Base-by-base conservation (phyloP, 345 rosid species). In the Viola odorata region DNA sequence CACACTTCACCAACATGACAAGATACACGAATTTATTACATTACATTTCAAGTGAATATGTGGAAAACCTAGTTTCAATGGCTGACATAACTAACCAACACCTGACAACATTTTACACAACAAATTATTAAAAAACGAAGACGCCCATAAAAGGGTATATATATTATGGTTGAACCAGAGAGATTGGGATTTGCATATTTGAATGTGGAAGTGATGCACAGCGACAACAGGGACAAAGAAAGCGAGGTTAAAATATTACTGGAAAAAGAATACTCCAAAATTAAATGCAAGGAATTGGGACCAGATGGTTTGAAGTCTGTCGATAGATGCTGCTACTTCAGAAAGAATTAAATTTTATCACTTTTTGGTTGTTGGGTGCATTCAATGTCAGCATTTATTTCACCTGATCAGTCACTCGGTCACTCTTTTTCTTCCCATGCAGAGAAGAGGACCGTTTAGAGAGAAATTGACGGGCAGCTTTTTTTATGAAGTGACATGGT, bases 331-430 rank as follows among this genome's bases (percentile, higher is more conserved):
- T 69, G 70, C 59, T 66, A 64, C 32, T 23, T 23, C 32, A 23
- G 32, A 23, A 66, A 70, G 69, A 68, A 88, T 83, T 88, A 51
- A 86, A 80, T 79, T 55, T 15, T 63, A 57, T 75, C 60, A 58
- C 75, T 80, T 73, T 70, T 16, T 73, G 67, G 89, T 86, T 55
- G 90, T 75, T 86, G 78, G 65, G 67, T 68, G 86, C 88, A 86
- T 85, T 91, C 73, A 88, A 73, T 86, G 74, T 11, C 16, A 62
- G 23, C 42, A 81, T 74, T 81, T 74, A 81, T 56, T 70, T 73
- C 78, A 14, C 42, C 78, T 70, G 63, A 63, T 50, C 58, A 64
- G 44, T 56, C 53, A 48, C 13, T 50, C 58, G 61, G 44, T 56
- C 53, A 48, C 13, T 55, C 66, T 49, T 40, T 60, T 40, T 49